These are phyloP conservation scores for Yamadazyma scolyti DNA, from an alignment of 805 yeast genomes.

Conservation along the genomic window DNA sequence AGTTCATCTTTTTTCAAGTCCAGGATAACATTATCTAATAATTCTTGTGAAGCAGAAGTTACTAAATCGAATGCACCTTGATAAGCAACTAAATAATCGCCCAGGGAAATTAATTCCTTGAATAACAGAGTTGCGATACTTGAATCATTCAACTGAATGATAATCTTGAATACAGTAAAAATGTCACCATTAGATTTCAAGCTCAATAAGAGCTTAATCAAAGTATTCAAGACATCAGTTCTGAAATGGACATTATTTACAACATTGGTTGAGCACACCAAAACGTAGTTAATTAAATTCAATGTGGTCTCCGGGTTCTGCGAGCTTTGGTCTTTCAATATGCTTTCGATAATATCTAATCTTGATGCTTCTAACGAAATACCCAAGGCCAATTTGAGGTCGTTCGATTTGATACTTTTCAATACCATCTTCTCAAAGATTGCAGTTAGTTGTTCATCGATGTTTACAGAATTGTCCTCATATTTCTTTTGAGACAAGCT, in stretches of 20 bases:
- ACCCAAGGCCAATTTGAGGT: conserved; percentile 80
- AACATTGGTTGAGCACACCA: conserved; percentile 68
- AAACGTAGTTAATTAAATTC: conserved; percentile 64
- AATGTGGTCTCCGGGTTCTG: conserved; percentile 51
- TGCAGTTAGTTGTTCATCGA: conserved; percentile 59
- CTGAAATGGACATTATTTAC: conserved; percentile 66
- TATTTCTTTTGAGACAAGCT: conserved; percentile 50
- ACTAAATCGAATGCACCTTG: conserved; percentile 96
- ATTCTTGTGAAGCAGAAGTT: conserved; percentile 84
- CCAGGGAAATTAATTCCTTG: conserved; percentile 51
- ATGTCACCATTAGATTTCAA: conserved; percentile 65
- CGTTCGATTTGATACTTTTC: conserved; percentile 70
- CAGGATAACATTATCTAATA: conserved; percentile 56
- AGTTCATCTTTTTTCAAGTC: conserved; percentile 31
- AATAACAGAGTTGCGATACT: conserved; percentile 67
- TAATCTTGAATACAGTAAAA: conserved; percentile 77
- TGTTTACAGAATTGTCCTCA: conserved; percentile 22
- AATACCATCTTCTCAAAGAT: conserved; percentile 85
- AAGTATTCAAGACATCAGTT: conserved; percentile 54
- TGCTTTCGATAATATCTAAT: conserved; percentile 68
- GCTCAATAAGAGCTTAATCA: conserved; percentile 57
- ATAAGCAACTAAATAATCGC: conserved; percentile 60
- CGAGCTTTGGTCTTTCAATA: conserved; percentile 42
- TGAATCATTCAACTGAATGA: conserved; percentile 81
- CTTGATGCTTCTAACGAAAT: conserved; percentile 86